Evolutionary conservation across 495 filamentous ascomycete species (phyloP).

Genomic region (Pseudotulostoma volvatum): DNA sequence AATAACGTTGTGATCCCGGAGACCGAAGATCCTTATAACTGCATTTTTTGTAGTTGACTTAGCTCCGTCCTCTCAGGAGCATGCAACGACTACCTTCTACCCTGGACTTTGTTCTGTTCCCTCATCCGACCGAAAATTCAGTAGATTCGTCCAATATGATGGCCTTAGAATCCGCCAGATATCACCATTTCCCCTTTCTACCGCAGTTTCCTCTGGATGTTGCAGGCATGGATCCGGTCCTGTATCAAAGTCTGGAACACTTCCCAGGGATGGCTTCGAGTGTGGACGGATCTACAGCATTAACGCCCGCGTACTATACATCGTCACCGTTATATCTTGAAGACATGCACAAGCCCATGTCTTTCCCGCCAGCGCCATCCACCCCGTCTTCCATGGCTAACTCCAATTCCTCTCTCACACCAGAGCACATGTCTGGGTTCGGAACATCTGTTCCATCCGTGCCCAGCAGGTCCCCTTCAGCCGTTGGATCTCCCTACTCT

Average conservation of each 20-base stretch:
- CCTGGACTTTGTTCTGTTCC: neutral
- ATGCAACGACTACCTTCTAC: neutral
- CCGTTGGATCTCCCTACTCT: slow-evolving; percentile 66
- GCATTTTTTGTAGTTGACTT: too few species aligned
- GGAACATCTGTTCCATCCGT: slow-evolving; percentile 60
- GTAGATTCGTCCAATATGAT: slow-evolving; percentile 27
- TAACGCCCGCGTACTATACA: slow-evolving; percentile 18
- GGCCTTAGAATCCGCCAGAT: slow-evolving; percentile 22
- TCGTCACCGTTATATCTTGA: slow-evolving; percentile 9
- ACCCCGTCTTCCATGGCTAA: slow-evolving; percentile 20
- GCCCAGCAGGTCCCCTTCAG: slow-evolving; percentile 57
- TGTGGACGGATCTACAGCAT: too few species aligned
- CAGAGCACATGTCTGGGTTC: slow-evolving; percentile 41
- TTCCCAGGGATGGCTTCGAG: too few species aligned
- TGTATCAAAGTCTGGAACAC: slow-evolving; percentile 16
- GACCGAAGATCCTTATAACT: too few species aligned
- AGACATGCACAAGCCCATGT: slow-evolving; percentile 11
- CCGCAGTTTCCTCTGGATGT: slow-evolving; percentile 23
- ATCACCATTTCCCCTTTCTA: slow-evolving; percentile 21
- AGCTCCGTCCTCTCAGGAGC: too few species aligned
- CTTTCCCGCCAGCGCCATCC: slow-evolving; percentile 21
- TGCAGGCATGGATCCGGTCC: slow-evolving; percentile 19
- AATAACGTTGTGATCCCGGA: too few species aligned
- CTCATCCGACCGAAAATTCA: neutral
- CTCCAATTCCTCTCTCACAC: slow-evolving; percentile 23